Percentiles rank a stretch among this genome's conserved stretches.
phyloP scores from a whole-genome alignment of 2,329 filamentous ascomycete genomes.

The Calonectria hawksworthii region DNA sequence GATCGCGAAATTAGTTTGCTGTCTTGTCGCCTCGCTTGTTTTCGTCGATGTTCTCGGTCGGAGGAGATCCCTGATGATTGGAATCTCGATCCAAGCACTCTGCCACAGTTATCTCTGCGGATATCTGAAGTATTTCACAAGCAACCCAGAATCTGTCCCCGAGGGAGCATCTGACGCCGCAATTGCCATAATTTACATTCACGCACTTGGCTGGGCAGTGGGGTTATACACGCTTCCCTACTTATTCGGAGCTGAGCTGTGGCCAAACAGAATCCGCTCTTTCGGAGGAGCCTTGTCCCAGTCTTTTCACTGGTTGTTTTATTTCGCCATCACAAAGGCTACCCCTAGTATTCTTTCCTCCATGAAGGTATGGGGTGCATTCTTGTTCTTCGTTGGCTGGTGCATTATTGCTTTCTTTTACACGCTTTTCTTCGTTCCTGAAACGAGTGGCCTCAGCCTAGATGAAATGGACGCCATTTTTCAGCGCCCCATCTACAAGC shows the following conservation, averaged over 20 bases:
- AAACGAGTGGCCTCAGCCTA: conserved; percentile 52
- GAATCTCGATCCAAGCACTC: conserved; percentile 3
- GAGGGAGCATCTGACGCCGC: conserved; percentile 3
- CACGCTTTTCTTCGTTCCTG: conserved; percentile 55
- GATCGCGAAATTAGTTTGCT: not conserved
- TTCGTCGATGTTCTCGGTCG: conserved; percentile 15
- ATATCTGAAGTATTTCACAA: not conserved
- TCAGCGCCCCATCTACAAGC: conserved; percentile 36
- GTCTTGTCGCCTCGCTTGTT: not conserved
- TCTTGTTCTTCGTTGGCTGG: conserved; percentile 53
- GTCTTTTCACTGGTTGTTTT: conserved; percentile 51
- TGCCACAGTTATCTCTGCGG: conserved; percentile 4
- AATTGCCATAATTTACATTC: conserved; percentile 33
- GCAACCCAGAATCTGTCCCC: not conserved
- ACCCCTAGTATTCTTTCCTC: conserved; percentile 50
- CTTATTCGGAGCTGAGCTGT: conserved; percentile 55
- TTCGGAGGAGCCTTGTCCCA: conserved; percentile 56
- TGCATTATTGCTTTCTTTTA: conserved; percentile 53
- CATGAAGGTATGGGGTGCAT: conserved; percentile 57
- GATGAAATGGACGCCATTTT: conserved; percentile 56
- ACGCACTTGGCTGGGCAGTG: conserved; percentile 36
- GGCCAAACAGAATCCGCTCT: conserved; percentile 60
- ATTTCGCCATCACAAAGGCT: conserved; percentile 52
- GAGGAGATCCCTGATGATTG: conserved; percentile 14
- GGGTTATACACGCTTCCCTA: conserved; percentile 37